Percentiles rank a stretch among this genome's conserved stretches.
These are phyloP conservation scores for Cyberlindnera sargentensis DNA, from an alignment of 805 yeast genomes.

Conservation along the genomic window DNA sequence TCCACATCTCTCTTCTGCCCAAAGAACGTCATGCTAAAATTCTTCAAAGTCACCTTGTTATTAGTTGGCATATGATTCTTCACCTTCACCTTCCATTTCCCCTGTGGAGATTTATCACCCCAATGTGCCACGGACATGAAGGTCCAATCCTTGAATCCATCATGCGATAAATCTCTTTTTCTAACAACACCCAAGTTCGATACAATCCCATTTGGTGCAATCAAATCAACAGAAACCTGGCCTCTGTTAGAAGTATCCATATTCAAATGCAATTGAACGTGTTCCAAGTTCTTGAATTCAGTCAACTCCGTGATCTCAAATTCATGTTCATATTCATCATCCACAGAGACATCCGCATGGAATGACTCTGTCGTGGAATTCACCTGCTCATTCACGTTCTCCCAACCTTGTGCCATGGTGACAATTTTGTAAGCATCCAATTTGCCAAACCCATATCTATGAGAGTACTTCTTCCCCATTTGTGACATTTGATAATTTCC, in stretches of 20 bases:
- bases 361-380: slow-evolving; percentile 36
- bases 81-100: slow-evolving; percentile 77
- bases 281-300: slow-evolving; percentile 73
- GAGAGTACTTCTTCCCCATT: slow-evolving; percentile 60
- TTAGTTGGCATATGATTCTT: slow-evolving; percentile 31
- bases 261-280: slow-evolving; percentile 74
- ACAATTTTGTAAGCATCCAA: slow-evolving; percentile 77
- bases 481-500: slow-evolving; percentile 71
- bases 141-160: slow-evolving; percentile 77
- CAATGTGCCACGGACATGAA: slow-evolving; percentile 98
- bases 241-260: slow-evolving; percentile 66
- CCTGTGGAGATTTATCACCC: slow-evolving; percentile 82
- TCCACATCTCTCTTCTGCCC: slow-evolving; percentile 57
- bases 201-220: slow-evolving; percentile 67
- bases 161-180: slow-evolving; percentile 42
- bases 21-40: slow-evolving; percentile 76
- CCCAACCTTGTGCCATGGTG: slow-evolving; percentile 65
- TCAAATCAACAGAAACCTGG: slow-evolving; percentile 51
- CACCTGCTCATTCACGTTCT: slow-evolving; percentile 85
- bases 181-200: slow-evolving; percentile 73
- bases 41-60: slow-evolving; percentile 37
- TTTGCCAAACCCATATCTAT: slow-evolving; percentile 87
- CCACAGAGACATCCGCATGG: slow-evolving; percentile 5
- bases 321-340: slow-evolving; percentile 26
- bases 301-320: slow-evolving; percentile 45